Conservation (phyloP, 2,329 filamentous ascomycete genomes). For the Clonostachys byssicola region DNA sequence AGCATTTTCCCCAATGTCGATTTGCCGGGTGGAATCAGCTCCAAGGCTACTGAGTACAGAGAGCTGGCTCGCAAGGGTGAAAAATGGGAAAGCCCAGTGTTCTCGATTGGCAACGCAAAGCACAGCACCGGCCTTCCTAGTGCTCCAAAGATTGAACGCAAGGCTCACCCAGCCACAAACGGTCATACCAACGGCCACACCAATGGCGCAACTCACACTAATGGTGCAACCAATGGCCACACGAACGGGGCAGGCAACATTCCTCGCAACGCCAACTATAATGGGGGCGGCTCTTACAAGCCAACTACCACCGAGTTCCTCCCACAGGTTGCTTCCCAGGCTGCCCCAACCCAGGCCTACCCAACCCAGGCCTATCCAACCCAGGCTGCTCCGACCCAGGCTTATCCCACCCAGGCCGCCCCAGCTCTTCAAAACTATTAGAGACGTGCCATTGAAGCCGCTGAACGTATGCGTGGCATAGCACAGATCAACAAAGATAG, state of each 20-base stretch:
- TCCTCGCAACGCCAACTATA: neutral
- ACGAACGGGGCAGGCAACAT: neutral
- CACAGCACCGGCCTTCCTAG: conserved; percentile 69
- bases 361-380: too few species aligned
- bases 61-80: conserved; percentile 84
- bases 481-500: too few species aligned
- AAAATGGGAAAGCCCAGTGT: conserved; percentile 91
- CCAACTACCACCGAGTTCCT: too few species aligned
- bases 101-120: conserved; percentile 75
- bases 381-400: too few species aligned
- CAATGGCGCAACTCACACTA: conserved; percentile 4
- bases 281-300: neutral
- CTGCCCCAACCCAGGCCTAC: too few species aligned
- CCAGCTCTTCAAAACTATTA: too few species aligned
- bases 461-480: too few species aligned
- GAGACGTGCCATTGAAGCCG: too few species aligned
- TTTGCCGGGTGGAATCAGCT: conserved; percentile 77
- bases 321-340: too few species aligned
- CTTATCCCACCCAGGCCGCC: too few species aligned
- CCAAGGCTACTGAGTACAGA: conserved; percentile 92
- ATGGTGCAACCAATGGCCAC: conserved; percentile 5
- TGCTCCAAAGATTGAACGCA: conserved; percentile 45
- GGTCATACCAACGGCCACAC: conserved; percentile 6
- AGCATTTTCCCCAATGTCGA: conserved; percentile 84
- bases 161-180: conserved; percentile 20